Evolutionary conservation across 2,329 filamentous ascomycete genomes (phyloP).

Genomic region (Fusarium camptoceras): DNA sequence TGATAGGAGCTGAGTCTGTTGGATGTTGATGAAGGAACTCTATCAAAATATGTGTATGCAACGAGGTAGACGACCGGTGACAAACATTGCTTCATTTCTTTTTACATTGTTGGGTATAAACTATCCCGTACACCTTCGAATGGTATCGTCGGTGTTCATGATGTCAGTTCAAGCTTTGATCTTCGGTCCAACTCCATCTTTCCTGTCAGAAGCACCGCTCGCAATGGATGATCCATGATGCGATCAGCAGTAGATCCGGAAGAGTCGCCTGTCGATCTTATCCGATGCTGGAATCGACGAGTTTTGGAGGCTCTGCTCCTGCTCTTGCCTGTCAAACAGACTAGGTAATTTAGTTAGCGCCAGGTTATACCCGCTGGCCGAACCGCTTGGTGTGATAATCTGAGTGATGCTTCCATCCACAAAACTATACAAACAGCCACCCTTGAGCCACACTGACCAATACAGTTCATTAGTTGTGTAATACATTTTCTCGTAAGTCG

Average conservation of each 20-base stretch:
- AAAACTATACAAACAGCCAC: not conserved
- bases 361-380: not conserved
- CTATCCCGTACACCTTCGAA: not conserved
- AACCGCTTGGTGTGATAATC: not conserved
- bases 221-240: not conserved
- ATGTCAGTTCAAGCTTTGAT: slow-evolving; percentile 11
- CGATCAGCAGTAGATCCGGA: slow-evolving; percentile 16
- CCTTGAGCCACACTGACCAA: slow-evolving; percentile 4
- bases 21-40: not conserved
- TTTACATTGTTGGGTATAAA: not conserved
- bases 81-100: not conserved
- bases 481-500: slow-evolving; percentile 21
- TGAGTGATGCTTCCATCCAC: not conserved
- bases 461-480: slow-evolving; percentile 29
- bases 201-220: not conserved
- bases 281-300: not conserved
- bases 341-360: not conserved
- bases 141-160: not conserved
- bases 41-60: not conserved
- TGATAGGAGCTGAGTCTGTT: not conserved
- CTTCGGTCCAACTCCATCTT: slow-evolving; percentile 23
- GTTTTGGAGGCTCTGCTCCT: not conserved
- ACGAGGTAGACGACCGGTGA: not conserved
- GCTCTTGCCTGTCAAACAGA: not conserved
- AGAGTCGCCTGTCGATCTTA: slow-evolving; percentile 2